Evolutionary conservation across 2,329 filamentous ascomycete species (phyloP), one percentile per base, ranked within the genome.

Genomic region (Botrytis paeoniae): DNA sequence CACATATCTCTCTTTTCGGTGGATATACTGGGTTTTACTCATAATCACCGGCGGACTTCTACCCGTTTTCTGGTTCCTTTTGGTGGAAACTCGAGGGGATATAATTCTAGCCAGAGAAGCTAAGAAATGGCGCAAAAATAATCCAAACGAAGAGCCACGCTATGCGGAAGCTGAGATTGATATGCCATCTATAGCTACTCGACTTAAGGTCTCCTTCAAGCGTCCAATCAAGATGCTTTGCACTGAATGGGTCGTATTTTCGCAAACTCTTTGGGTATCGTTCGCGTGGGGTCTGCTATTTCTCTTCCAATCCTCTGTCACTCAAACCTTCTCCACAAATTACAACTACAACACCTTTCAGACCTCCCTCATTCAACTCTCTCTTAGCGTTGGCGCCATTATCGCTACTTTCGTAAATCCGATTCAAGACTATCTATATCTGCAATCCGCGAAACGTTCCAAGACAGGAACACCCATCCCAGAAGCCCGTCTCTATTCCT

Each of bases 401-500:
- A 43, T 73, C 16, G 66, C 71, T 3, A 74, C 73, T 4, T 43
- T 70, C n/a, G 43, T 74, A 25, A 73, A 70, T 37, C 73, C 71
- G 10, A 71, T 73, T 37, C 66, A 70, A 57, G 71, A 74, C 59
- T 62, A 65, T n/a, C 54, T 57, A 41, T 74, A 73, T 25, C 18
- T 71, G 25, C 43, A 59, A 32, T 73, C 73, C 2, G 68, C 73
- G 5, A 70, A 59, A 39, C 61, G 71, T 32, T 66, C 71, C 37
- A 68, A 41, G 35, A 63, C 41, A 78, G 65, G 65, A 29, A 59
- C 48, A 29, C 65, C 65, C 37, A 69, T 69, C 12, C 92, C 93
- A 0, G 94, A 97, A 81, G 89, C 89, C 0, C 86, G 94, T 1
- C 85, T 97, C 1, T 96, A 94, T 82, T 93, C 94, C 79, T 87